A percentile compares a stretch with the other conserved stretches of the same genome.
phyloP scores from a whole-genome alignment of 78 protist genomes.

The Guillardia theta region DNA sequence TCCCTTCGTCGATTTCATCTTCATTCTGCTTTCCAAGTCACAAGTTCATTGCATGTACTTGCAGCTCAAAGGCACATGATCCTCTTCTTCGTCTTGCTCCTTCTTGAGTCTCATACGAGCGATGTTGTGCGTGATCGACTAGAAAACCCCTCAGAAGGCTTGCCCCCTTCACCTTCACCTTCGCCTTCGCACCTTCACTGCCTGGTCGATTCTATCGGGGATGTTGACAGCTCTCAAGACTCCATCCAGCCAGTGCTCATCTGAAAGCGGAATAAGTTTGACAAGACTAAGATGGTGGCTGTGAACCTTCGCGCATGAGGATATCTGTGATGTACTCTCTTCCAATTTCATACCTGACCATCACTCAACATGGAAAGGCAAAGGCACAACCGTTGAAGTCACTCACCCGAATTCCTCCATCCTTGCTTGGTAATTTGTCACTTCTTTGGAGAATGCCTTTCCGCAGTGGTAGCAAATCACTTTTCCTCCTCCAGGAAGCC shows the following conservation, averaged over 20 bases:
- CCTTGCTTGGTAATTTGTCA: background rate
- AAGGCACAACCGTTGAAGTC: no score
- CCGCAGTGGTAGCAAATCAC: conserved; percentile 25
- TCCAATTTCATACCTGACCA: background rate
- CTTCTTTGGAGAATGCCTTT: background rate
- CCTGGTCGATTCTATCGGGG: background rate
- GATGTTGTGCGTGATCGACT: background rate
- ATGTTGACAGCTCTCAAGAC: background rate
- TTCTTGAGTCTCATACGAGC: background rate
- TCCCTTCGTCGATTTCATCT: no score
- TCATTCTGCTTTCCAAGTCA: background rate
- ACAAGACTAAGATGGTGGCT: no score
- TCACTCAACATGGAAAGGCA: no score
- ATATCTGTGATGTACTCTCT: background rate
- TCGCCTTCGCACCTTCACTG: background rate
- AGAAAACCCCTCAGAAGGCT: background rate
- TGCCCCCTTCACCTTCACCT: background rate
- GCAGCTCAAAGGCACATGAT: background rate
- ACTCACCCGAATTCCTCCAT: conserved; percentile 21
- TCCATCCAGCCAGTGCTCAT: background rate
- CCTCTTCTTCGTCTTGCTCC: background rate
- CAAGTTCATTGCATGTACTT: background rate
- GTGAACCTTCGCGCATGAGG: conserved; percentile 17
- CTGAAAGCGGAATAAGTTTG: no score
- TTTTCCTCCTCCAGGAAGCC: background rate